Percentiles rank a stretch among this genome's conserved stretches.
These are phyloP conservation scores for Albizia julibrissin DNA, from an alignment of 306 rosid genomes.

Conservation along the genomic window DNA sequence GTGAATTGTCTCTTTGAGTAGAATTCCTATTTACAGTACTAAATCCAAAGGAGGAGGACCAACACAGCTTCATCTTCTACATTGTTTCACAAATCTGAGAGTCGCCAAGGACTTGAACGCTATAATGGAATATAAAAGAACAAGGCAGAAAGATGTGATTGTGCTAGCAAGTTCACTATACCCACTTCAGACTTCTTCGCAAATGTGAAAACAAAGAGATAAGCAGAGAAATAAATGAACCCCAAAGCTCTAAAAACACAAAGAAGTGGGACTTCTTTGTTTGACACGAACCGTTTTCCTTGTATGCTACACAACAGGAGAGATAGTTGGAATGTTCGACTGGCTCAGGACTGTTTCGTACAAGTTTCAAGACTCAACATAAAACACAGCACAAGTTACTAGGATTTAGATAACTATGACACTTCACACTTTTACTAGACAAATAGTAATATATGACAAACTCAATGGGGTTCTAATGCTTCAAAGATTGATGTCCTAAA, in stretches of 20 bases:
- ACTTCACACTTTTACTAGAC: no score
- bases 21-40: background rate
- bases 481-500: no score
- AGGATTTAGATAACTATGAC: no score
- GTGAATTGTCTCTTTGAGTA: background rate
- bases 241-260: conserved; percentile 39
- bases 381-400: no score
- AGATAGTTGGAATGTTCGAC: no score
- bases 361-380: no score
- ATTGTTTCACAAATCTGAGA: background rate
- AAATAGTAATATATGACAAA: no score
- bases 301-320: no score
- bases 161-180: background rate
- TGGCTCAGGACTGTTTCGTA: no score
- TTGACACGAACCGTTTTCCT: no score
- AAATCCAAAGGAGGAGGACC: background rate
- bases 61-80: background rate
- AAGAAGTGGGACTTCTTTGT: background rate
- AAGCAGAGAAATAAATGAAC: conserved; percentile 52
- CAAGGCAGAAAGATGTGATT: background rate
- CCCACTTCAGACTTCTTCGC: conserved; percentile 14
- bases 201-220: conserved; percentile 53
- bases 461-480: no score
- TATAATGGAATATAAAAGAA: background rate
- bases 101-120: background rate